Evolutionary conservation across 2,329 filamentous ascomycete species (phyloP).

Genomic region (Talaromyces verruculosus): DNA sequence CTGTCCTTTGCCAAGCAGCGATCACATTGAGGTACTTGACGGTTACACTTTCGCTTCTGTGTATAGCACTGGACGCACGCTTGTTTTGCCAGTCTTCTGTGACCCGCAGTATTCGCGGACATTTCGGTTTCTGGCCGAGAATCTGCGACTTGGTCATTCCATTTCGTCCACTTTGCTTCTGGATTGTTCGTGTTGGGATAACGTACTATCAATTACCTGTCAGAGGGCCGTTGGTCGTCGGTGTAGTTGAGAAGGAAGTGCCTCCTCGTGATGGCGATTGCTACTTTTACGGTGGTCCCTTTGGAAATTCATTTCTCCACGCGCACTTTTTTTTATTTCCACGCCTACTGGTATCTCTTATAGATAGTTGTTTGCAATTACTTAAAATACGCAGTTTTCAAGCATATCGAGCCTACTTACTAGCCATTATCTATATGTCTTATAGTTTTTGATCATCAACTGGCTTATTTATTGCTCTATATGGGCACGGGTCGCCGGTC

Average conservation of each 20-base stretch:
- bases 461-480: too few species aligned
- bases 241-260: background rate
- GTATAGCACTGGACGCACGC: background rate
- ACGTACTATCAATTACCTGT: background rate
- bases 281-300: background rate
- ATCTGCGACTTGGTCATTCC: background rate
- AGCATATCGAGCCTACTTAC: too few species aligned
- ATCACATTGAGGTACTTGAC: background rate
- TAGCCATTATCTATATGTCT: too few species aligned
- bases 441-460: too few species aligned
- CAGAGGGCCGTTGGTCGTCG: background rate
- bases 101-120: background rate
- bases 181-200: background rate
- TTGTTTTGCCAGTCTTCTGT: background rate
- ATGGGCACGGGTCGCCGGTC: too few species aligned
- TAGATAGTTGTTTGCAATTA: too few species aligned
- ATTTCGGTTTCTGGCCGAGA: background rate
- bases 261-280: background rate
- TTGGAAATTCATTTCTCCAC: too few species aligned
- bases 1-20: background rate
- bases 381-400: too few species aligned
- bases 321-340: too few species aligned
- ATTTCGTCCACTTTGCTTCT: background rate
- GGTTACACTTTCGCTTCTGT: background rate
- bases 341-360: too few species aligned